These are phyloP conservation scores for Neopestalotiopsis sp. DNA, from an alignment of 2,329 filamentous ascomycete species.

Conservation along the genomic window DNA sequence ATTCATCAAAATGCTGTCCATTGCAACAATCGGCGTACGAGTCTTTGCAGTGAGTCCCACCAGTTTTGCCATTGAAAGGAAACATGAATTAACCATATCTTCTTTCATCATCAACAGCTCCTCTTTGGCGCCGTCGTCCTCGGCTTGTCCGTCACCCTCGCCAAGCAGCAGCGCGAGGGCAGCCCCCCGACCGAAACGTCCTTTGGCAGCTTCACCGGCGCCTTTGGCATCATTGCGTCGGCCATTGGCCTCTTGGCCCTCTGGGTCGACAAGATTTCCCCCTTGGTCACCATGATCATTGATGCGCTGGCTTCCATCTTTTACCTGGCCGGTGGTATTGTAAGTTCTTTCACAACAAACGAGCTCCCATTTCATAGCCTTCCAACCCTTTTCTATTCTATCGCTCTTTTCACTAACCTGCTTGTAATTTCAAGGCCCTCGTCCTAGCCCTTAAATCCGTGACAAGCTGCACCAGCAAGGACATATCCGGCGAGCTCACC, in stretches of 20 bases:
- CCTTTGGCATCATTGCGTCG: constrained; percentile 38
- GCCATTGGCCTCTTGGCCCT: constrained; percentile 33
- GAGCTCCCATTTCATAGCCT: neutral
- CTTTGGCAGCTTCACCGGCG: constrained; percentile 39
- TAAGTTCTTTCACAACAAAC: constrained; percentile 21
- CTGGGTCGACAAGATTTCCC: constrained; percentile 36
- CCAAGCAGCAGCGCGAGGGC: constrained; percentile 36
- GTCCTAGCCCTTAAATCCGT: constrained; percentile 37
- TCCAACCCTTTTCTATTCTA: neutral
- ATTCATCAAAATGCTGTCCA: neutral
- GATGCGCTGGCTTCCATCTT: constrained; percentile 37
- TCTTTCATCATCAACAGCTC: constrained; percentile 26
- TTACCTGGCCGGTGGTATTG: constrained; percentile 40
- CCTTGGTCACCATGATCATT: constrained; percentile 29
- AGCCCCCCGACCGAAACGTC: constrained; percentile 36
- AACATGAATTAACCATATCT: neutral
- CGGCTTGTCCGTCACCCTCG: constrained; percentile 37
- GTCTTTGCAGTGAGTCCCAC: constrained; percentile 31
- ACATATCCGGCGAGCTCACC: neutral
- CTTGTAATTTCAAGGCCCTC: constrained; percentile 31
- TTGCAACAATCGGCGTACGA: constrained; percentile 28
- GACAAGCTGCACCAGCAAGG: constrained; percentile 32
- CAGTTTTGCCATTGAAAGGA: no score
- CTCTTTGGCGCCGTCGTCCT: constrained; percentile 38
- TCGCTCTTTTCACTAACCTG: neutral